Percentiles rank a stretch among this genome's conserved stretches.
Conservation (phyloP, 768 basidiomycete species). For the Crucibulum laeve region DNA sequence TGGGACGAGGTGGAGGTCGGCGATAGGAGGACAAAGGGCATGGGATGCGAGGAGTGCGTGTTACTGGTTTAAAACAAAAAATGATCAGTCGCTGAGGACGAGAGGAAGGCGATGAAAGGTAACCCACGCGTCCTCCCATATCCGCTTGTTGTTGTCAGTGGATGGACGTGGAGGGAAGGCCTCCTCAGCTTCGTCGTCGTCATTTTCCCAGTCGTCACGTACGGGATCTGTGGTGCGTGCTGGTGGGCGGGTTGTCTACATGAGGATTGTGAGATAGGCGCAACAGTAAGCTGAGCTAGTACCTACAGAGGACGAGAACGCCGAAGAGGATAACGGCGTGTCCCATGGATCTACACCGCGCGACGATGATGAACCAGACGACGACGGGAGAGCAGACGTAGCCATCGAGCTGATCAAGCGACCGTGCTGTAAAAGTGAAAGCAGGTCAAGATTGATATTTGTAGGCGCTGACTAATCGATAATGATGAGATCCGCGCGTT, state of each 20-base stretch:
- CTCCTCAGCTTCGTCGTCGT: conserved; percentile 18
- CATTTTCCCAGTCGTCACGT: conserved; percentile 26
- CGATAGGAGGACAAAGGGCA: conserved; percentile 59
- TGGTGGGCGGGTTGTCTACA: conserved; percentile 7
- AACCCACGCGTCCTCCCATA: conserved; percentile 74
- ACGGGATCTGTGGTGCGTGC: conserved; percentile 6
- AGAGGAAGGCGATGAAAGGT: neutral
- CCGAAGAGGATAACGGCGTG: no score
- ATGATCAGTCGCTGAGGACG: conserved; percentile 6
- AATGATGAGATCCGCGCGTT: no score
- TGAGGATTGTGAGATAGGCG: no score
- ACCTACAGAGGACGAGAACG: no score
- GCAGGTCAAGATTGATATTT: no score
- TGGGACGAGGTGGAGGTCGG: conserved; percentile 25
- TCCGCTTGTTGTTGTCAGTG: conserved; percentile 35
- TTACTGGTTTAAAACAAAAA: conserved; percentile 39
- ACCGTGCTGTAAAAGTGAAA: no score
- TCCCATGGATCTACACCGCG: no score
- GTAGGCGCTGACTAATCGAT: no score
- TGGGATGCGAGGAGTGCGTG: conserved; percentile 50
- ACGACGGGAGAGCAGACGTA: no score
- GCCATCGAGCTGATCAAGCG: no score
- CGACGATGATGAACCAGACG: no score
- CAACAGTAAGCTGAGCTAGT: conserved; percentile 7
- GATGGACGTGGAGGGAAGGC: conserved; percentile 6